Conservation (phyloP, 352 stramenopile genomes). For the Phytopythium kandeliae region DNA sequence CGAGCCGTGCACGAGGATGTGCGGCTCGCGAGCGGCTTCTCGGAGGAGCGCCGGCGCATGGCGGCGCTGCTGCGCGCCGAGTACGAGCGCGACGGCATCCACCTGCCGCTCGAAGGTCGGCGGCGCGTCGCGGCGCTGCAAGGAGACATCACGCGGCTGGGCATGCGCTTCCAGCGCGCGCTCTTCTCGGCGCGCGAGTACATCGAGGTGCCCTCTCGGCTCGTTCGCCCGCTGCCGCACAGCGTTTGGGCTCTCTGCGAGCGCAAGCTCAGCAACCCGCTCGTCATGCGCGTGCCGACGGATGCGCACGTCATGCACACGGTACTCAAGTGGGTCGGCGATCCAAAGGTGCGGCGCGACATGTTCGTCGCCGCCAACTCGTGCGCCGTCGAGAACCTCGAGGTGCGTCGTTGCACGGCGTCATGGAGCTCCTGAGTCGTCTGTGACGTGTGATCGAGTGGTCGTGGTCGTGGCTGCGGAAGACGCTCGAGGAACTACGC, state of each 20-base stretch:
- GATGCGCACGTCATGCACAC: constrained; percentile 89
- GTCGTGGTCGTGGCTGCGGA: no score
- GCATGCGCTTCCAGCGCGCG: constrained; percentile 87
- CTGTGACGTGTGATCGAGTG: no score
- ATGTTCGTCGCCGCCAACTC: constrained; percentile 90
- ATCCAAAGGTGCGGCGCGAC: constrained; percentile 69
- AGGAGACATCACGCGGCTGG: constrained; percentile 83
- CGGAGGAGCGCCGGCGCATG: constrained; percentile 90
- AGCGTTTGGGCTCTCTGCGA: constrained; percentile 52
- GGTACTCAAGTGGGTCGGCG: constrained; percentile 88
- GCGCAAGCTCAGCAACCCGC: constrained; percentile 57
- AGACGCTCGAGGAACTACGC: constrained; percentile 87
- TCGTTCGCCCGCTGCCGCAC: constrained; percentile 54
- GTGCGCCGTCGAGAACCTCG: constrained; percentile 65
- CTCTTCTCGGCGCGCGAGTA: constrained; percentile 64
- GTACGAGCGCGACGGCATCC: constrained; percentile 95
- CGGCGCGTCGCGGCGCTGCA: constrained; percentile 83
- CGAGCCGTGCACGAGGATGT: constrained; percentile 54
- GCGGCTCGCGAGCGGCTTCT: constrained; percentile 51
- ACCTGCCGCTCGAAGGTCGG: constrained; percentile 72
- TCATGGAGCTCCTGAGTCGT: no score
- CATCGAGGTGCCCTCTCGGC: constrained; percentile 53
- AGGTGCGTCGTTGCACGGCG: constrained; percentile 18
- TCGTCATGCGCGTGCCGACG: constrained; percentile 62
- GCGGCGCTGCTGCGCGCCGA: constrained; percentile 85